Base-by-base conservation (phyloP, 129 eudicot genomes). In the Centrapalus pauciflorus region DNA sequence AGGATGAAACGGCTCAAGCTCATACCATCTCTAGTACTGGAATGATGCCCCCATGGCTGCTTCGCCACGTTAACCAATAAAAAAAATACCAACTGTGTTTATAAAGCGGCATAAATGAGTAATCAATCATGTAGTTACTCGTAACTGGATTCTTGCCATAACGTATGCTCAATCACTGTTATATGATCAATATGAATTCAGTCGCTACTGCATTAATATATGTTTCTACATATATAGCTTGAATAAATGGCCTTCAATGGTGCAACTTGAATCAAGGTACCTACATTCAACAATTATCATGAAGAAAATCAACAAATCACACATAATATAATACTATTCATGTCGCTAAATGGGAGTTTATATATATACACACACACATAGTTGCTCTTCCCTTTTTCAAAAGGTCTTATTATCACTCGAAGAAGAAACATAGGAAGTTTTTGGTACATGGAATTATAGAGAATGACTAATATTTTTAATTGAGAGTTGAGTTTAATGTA, bases 21-120 rank as follows among this genome's bases (percentile, higher is more conserved):
- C 79, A 74, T 66, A 33, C 68, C 43, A 33, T 62, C 4, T 71
- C 76, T 27, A 56, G n/a, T n/a, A 56, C 55, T 51, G 27, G 55
- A 0, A 63, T 67, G 62, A 75, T 75, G 74, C 79, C 74, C 8
- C 34, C 74, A 6, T 75, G 79, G 79, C 45, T 75, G 50, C 66
- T 66, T 66, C 79, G 55, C 13, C 79, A 75, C 69, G 35, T 75
- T 26, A 75, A 57, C 55, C 55, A 54, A 64, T 73, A 64, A 40
- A 41, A 58, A n/a, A 10, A 20, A 17, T 14, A 5, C 4, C 4
- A 21, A 57, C 30, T 57, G n/a, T 24, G 24, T 14, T 5, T 41
- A 56, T 56, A 66, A 56, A 66, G 38, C 14, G 62, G 67, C 59
- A 33, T 46, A 48, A 14, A 55, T 8, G 67, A 55, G 49, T 55